These are phyloP conservation scores for Trichophyton benhamiae DNA, from an alignment of 2,329 filamentous ascomycete species.

Conservation along the genomic window DNA sequence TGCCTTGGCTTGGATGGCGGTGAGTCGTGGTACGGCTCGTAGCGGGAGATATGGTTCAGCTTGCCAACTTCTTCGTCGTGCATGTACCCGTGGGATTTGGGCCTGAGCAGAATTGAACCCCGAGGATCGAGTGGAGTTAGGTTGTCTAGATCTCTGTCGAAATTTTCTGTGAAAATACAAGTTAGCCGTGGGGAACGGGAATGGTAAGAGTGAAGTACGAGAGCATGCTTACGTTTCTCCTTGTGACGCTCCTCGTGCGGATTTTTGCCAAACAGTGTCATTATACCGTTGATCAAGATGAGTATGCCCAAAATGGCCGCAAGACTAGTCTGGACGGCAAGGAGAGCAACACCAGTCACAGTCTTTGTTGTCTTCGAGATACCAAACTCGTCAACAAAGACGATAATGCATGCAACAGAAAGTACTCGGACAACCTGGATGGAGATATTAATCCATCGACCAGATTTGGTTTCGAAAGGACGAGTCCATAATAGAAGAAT, in stretches of 20 bases:
- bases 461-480: slow-evolving; percentile 74
- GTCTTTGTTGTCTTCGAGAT: slow-evolving; percentile 88
- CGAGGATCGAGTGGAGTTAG: slow-evolving; percentile 78
- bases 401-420: slow-evolving; percentile 74
- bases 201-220: neutral
- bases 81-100: slow-evolving; percentile 24
- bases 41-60: slow-evolving; percentile 30
- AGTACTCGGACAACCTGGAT: slow-evolving; percentile 83
- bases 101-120: slow-evolving; percentile 69
- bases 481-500: slow-evolving; percentile 68
- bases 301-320: slow-evolving; percentile 75
- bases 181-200: neutral
- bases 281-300: slow-evolving; percentile 78
- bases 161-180: slow-evolving; percentile 48
- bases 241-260: slow-evolving; percentile 80
- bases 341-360: slow-evolving; percentile 80
- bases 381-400: slow-evolving; percentile 88
- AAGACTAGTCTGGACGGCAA: slow-evolving; percentile 76
- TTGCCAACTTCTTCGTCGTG: slow-evolving; percentile 25
- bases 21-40: slow-evolving; percentile 29
- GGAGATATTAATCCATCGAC: slow-evolving; percentile 84
- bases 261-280: slow-evolving; percentile 72
- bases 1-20: slow-evolving; percentile 16
- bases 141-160: slow-evolving; percentile 62
- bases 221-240: slow-evolving; percentile 62